Percentiles rank a stretch among this genome's conserved stretches.
These are phyloP conservation scores for Theobroma grandiflorum DNA, from an alignment of 441 rosid species.

Conservation along the genomic window DNA sequence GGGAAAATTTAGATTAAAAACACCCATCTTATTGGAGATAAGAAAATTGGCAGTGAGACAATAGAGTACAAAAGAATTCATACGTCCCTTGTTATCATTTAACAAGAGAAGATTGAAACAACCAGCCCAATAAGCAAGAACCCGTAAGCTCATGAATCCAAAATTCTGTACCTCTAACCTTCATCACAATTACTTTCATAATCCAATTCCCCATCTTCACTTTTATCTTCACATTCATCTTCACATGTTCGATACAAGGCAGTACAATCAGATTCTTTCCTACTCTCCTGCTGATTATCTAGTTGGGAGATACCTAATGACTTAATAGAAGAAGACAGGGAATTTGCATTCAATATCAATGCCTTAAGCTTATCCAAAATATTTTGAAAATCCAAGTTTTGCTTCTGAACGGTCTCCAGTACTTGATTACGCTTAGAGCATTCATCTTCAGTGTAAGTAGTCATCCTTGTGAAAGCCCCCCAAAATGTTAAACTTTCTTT, in stretches of 20 bases:
- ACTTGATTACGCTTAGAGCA: too few species aligned
- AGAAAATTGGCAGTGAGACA: background rate
- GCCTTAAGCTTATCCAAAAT: slow-evolving; percentile 23
- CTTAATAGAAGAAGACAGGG: background rate
- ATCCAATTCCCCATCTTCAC: background rate
- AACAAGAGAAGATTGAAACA: background rate
- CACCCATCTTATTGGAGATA: background rate
- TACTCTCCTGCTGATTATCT: background rate
- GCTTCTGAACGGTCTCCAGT: background rate
- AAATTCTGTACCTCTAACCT: slow-evolving; percentile 26
- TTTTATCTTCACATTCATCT: background rate
- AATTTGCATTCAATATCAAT: slow-evolving; percentile 1
- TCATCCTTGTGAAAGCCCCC: background rate
- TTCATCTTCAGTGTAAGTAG: too few species aligned
- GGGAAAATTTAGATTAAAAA: background rate
- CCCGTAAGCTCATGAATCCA: background rate
- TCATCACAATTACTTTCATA: background rate
- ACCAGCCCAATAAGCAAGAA: background rate
- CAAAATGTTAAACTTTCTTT: background rate
- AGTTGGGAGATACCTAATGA: background rate
- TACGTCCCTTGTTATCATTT: background rate
- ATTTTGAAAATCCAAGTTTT: background rate
- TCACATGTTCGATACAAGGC: background rate
- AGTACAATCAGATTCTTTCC: background rate
- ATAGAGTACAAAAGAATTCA: background rate